These are phyloP conservation scores for Podila clonocystis DNA, from an alignment of 192 early-diverging fungal species.

Conservation along the genomic window DNA sequence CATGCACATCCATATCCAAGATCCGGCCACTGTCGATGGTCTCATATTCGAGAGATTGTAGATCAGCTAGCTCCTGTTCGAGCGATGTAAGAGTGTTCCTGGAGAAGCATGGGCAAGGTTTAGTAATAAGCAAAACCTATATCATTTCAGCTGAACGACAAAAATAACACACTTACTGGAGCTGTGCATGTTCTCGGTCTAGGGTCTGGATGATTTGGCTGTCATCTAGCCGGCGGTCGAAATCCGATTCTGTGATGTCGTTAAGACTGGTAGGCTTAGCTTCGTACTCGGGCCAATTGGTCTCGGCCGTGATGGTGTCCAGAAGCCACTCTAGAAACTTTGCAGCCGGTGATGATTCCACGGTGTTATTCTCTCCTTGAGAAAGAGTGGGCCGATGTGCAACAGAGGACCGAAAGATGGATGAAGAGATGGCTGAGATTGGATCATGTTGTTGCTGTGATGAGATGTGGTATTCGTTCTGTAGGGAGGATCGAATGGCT, in stretches of 20 bases:
- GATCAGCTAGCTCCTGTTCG: constrained; percentile 31
- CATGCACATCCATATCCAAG: constrained; percentile 40
- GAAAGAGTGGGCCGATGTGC: neutral
- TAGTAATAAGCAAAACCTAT: neutral
- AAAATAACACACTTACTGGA: constrained; percentile 14
- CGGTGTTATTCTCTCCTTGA: neutral
- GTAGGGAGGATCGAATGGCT: neutral
- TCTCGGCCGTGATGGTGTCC: constrained; percentile 31
- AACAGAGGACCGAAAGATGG: neutral
- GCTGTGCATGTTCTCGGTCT: constrained; percentile 30
- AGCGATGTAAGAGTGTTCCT: constrained; percentile 26
- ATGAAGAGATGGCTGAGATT: neutral
- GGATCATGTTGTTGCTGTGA: neutral
- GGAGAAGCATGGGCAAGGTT: neutral
- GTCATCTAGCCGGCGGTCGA: neutral
- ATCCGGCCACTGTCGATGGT: constrained; percentile 1
- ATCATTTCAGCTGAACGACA: neutral
- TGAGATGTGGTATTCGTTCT: neutral
- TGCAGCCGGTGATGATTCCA: neutral
- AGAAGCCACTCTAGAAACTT: constrained; percentile 32
- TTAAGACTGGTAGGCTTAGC: neutral
- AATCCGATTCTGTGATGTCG: neutral
- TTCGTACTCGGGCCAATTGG: constrained; percentile 33
- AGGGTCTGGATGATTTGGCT: constrained; percentile 4
- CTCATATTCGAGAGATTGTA: constrained; percentile 21